A percentile compares a stretch with the other conserved stretches of the same genome.
Evolutionary conservation across 2,329 filamentous ascomycete genomes (phyloP).

Genomic region (Metarhizium brunneum): DNA sequence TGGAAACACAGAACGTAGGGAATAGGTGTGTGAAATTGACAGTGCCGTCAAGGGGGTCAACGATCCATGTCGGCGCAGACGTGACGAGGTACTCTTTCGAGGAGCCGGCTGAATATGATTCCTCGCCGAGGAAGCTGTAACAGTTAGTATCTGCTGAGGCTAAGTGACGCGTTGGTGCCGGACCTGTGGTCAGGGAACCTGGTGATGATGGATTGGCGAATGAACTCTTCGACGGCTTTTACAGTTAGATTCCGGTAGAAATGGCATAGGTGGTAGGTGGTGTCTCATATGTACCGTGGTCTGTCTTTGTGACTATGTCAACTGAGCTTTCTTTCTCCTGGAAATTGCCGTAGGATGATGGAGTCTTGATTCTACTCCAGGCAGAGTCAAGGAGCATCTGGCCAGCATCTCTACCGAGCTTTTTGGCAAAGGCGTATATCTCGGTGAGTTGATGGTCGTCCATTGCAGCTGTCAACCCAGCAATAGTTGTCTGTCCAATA

Average conservation of each 20-base stretch:
- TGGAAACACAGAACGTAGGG: constrained; percentile 74
- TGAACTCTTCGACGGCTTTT: constrained; percentile 62
- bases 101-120: constrained; percentile 60
- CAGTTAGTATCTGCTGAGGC: not conserved
- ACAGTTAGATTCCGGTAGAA: not conserved
- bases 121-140: constrained; percentile 61
- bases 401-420: constrained; percentile 62
- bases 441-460: constrained; percentile 45
- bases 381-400: constrained; percentile 56
- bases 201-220: constrained; percentile 45
- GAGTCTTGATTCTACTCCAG: constrained; percentile 14
- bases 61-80: constrained; percentile 59
- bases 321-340: constrained; percentile 66
- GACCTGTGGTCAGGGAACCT: constrained; percentile 59
- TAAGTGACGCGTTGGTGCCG: constrained; percentile 13
- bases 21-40: constrained; percentile 77
- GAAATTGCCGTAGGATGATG: constrained; percentile 12
- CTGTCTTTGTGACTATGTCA: constrained; percentile 69
- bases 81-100: constrained; percentile 59
- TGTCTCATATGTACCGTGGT: constrained; percentile 44
- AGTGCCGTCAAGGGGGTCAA: constrained; percentile 71
- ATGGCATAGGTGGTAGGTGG: not conserved
- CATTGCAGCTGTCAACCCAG: constrained; percentile 8
- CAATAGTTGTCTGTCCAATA: not conserved
- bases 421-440: constrained; percentile 61